Evolutionary conservation across 2,329 filamentous ascomycete genomes (phyloP), one percentile per base, ranked within the genome.

Genomic region (Talaromyces sp.): DNA sequence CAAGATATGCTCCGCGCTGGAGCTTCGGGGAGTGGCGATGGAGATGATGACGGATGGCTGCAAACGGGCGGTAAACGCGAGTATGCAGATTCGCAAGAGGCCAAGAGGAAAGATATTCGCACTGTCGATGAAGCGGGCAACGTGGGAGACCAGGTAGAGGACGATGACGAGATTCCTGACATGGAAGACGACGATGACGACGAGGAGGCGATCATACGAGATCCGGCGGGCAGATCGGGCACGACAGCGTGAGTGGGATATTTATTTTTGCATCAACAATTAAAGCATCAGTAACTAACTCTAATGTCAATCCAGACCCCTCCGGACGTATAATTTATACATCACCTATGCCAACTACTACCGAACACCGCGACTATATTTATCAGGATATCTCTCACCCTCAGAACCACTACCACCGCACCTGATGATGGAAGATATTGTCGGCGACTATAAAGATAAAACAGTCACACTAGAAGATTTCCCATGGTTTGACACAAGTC

Each of bases 321-420:
- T 91, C 57, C 90, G 95, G 68, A 96, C 91, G n/a, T 99, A 99
- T 77, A 96, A 90, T 52, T 88, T 99, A 67, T 99, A 99, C 83
- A 98, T 99, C 72, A 95, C 92, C 78, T 99, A 99, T 80, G 91
- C 93, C 4, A 90, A 93, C 42, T 97, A 96, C 81, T 99, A 98
- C 79, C 90, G 92, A 68, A 98, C 95, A 4, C 95, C 95, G 0
- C 91, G 95, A 36, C 86, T 98, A 70, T 99, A 97, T 77, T 87
- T 99, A 55, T 96, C 92, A 0, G 95, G 95, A 70, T 98, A 98
- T 77, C 81, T 86, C 13, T 84, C 90, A 28, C 60, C 60, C 42
- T 91, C 91, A 30, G 89, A 92, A 66, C 92, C 93, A 1, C 87
- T 96, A 0, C 86, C 89, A 3, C 92, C 92, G 2, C 84, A 89